phyloP scores from a whole-genome alignment of 176 grass and related monocot genomes.

The Carex kokanica region DNA sequence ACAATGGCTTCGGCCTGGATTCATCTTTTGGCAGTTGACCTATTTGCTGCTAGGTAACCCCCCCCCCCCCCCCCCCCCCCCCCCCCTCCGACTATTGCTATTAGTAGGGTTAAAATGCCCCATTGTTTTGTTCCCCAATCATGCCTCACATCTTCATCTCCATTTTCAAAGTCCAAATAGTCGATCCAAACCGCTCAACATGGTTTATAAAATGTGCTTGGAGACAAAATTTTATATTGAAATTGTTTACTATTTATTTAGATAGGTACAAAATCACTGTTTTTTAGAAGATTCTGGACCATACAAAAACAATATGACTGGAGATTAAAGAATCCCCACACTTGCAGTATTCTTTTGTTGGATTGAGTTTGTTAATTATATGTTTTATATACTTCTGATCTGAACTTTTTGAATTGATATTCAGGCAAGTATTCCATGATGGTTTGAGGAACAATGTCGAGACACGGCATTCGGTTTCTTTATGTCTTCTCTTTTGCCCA shows the following conservation, averaged over 20 bases:
- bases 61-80: no score
- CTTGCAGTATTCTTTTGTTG: background rate
- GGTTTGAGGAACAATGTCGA: constrained; percentile 85
- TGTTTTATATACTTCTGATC: background rate
- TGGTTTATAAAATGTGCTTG: no score
- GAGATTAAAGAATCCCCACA: background rate
- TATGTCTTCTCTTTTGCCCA: constrained; percentile 93
- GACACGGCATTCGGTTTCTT: constrained; percentile 74
- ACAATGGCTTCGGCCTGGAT: constrained; percentile 94
- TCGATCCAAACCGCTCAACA: no score
- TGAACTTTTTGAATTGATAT: constrained; percentile 14
- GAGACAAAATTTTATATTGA: no score
- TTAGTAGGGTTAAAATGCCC: no score
- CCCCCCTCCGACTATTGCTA: no score
- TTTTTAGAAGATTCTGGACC: no score
- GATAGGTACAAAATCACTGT: no score
- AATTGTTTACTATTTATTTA: no score
- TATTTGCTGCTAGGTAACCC: constrained; percentile 72
- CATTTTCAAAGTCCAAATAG: no score
- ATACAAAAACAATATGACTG: background rate
- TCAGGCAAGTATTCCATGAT: constrained; percentile 92
- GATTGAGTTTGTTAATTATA: background rate
- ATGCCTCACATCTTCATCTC: no score
- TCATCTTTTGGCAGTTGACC: constrained; percentile 91
- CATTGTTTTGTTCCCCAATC: no score